These are phyloP conservation scores for Fusarium veterinarium DNA, from an alignment of 2,329 filamentous ascomycete species.

Conservation along the genomic window DNA sequence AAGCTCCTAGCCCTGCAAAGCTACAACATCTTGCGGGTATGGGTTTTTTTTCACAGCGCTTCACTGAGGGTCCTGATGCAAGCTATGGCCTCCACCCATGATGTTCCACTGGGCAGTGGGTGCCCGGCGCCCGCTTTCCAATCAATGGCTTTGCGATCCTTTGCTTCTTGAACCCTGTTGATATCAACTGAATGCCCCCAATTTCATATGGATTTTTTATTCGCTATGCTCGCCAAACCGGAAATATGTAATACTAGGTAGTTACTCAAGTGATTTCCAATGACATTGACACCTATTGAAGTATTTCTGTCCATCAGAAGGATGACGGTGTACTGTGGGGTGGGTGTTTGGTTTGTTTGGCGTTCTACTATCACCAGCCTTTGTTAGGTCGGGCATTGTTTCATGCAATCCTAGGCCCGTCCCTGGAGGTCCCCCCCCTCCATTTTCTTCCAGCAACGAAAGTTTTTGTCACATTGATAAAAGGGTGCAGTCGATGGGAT, in stretches of 20 bases:
- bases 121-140: not conserved
- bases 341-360: constrained; percentile 9
- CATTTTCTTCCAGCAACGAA: not conserved
- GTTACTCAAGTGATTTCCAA: constrained; percentile 16
- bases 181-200: not conserved
- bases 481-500: not conserved
- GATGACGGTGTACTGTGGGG: not conserved
- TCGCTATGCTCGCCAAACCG: constrained; percentile 29
- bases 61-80: not conserved
- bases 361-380: constrained; percentile 22
- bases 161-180: constrained; percentile 22
- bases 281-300: not conserved
- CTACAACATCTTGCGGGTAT: constrained; percentile 29
- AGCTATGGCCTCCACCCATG: constrained; percentile 7
- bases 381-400: constrained; percentile 8
- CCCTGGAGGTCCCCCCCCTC: not conserved
- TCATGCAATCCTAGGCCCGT: not conserved
- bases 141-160: constrained; percentile 15
- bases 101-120: not conserved
- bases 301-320: not conserved
- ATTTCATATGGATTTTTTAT: not conserved
- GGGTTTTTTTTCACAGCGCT: constrained; percentile 20
- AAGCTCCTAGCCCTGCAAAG: constrained; percentile 42
- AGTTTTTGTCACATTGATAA: constrained; percentile 9
- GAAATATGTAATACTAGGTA: constrained; percentile 1